Evolutionary conservation across 2,329 filamentous ascomycete genomes (phyloP), one percentile per base, ranked within the genome.

Genomic region (Lachnellula suecica): DNA sequence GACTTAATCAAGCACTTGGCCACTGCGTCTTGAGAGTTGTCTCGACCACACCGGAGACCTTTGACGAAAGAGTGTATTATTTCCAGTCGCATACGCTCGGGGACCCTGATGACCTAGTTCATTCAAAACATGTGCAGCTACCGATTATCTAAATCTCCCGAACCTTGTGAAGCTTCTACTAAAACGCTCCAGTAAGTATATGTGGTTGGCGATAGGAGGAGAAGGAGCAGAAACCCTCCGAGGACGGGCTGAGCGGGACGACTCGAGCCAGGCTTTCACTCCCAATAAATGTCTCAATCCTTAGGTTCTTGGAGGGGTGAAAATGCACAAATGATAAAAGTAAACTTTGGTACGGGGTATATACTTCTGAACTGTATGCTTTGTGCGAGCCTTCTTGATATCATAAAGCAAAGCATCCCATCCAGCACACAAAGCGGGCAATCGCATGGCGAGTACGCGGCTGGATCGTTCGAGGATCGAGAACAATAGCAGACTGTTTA

Each of bases 1-100:
- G 49, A 54, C 56, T 54, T 58, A 54, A 56, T 63, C 61, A 61
- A 63, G 64, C 60, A 64, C 60, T 63, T 61, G 61, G 59, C 64
- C 59, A 59, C 59, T 63, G 59, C 55, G 35, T 58, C 53, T 56
- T 47, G 53, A 56, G 56, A 60, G 56, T 57, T 61, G 62, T 66
- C 61, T 63, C 54, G 60, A 63, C 57, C 54, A 56, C 48, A 57
- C 55, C 50, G 38, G 22, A 44, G 46, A 52, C 45, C 46, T 27
- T 41, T 52, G 54, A 44, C 52, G 9, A 31, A 15, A 10, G 27
- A 23, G n/a, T 45, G 40, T 54, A 44, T 44, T 25, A 48, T 45
- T 56, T 50, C 47, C 41, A 59, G 49, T 59, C 55, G 56, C 49
- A 59, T 61, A 52, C 57, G 56, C 59, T 61, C 44, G 55, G 55